phyloP scores from a whole-genome alignment of 352 stramenopile genomes.

The Pythium aphanidermatum region DNA sequence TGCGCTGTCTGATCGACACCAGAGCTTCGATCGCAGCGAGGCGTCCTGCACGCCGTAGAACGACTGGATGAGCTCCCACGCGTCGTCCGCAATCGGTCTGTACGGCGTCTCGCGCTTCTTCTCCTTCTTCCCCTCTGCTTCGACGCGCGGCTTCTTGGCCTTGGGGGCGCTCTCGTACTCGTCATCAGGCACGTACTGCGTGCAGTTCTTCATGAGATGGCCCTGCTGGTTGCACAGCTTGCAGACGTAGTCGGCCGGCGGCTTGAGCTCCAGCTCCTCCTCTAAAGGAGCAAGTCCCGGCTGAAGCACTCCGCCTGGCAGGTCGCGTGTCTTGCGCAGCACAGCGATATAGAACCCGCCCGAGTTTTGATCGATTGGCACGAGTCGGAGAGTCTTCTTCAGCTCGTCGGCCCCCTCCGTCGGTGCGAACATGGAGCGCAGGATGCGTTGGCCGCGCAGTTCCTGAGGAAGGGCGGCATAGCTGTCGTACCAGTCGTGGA shows the following conservation, averaged over 20 bases:
- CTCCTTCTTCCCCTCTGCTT: conserved; percentile 10
- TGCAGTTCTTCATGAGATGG: conserved; percentile 74
- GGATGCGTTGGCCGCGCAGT: conserved; percentile 55
- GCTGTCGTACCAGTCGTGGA: conserved; percentile 76
- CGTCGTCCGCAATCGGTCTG: conserved; percentile 48
- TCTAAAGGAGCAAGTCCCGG: conserved; percentile 33
- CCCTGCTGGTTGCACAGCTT: conserved; percentile 60
- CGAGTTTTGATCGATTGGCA: conserved; percentile 97
- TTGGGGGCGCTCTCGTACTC: conserved; percentile 21
- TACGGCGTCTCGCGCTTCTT: conserved; percentile 64
- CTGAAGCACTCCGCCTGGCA: conserved; percentile 46
- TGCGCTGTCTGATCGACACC: conserved; percentile 71
- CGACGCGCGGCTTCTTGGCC: conserved; percentile 47
- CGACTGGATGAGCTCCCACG: conserved; percentile 44
- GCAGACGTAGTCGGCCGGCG: conserved; percentile 63
- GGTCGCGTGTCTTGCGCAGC: conserved; percentile 77
- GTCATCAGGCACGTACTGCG: conserved; percentile 43
- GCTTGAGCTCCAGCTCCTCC: conserved; percentile 38
- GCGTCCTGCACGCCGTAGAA: conserved; percentile 66
- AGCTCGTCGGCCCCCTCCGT: conserved; percentile 47
- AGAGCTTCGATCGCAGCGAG: conserved; percentile 39
- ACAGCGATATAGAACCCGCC: conserved; percentile 99
- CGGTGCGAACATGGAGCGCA: conserved; percentile 84
- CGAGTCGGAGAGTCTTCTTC: conserved; percentile 89
- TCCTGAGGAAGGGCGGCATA: conserved; percentile 58